Percentiles rank a stretch among this genome's conserved stretches.
Evolutionary conservation across 148 eudicot genomes (phyloP).

Genomic region (Spergularia marina): DNA sequence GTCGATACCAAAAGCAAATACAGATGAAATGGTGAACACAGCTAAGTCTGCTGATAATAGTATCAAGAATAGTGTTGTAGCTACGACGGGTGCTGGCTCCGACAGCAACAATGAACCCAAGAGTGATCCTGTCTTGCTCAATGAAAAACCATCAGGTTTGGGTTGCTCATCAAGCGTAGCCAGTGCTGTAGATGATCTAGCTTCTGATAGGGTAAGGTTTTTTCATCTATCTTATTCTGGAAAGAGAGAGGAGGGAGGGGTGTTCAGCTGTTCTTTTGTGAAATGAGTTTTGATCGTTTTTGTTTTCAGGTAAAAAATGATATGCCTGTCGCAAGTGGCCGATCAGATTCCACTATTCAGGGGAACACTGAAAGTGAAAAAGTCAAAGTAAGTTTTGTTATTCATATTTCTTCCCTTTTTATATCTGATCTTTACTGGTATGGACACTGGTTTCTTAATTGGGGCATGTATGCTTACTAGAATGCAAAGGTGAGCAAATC

Average conservation of each 20-base stretch:
- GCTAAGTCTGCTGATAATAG: constrained; percentile 8
- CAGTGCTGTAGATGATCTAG: constrained; percentile 15
- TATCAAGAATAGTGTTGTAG: not conserved
- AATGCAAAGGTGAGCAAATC: constrained; percentile 18
- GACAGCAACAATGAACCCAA: constrained; percentile 11
- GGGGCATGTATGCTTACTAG: constrained; percentile 11
- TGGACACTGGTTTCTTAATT: constrained; percentile 7
- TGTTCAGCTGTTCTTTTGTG: not conserved
- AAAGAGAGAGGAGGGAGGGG: not conserved
- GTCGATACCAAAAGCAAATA: constrained; percentile 7
- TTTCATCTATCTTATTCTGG: not conserved
- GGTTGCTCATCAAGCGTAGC: constrained; percentile 17
- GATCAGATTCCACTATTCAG: constrained; percentile 11
- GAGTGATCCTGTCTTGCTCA: constrained; percentile 21
- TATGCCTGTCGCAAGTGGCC: constrained; percentile 10
- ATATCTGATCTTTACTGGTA: not conserved
- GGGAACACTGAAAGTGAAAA: constrained; percentile 6
- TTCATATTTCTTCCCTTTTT: not conserved
- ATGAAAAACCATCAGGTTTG: constrained; percentile 15
- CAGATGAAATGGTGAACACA: not conserved
- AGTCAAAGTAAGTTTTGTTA: constrained; percentile 15
- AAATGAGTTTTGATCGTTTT: not conserved
- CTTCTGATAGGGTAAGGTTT: constrained; percentile 38
- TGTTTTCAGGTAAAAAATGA: constrained; percentile 20
- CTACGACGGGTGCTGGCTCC: constrained; percentile 6